phyloP scores from a whole-genome alignment of 148 eudicot genomes.

The Hydrangea macrophylla region DNA sequence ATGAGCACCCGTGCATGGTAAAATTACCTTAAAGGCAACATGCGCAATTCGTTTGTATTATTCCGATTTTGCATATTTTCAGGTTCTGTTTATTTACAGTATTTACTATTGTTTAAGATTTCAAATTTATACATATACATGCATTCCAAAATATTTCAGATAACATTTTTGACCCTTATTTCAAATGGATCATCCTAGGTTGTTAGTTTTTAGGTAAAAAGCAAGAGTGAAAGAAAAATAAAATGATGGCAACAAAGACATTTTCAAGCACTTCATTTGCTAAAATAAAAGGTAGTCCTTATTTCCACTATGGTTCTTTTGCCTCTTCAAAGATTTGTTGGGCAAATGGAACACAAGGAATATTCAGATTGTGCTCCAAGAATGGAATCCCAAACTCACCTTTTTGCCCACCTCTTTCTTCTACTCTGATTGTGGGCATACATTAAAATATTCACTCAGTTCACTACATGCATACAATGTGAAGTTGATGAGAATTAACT shows the following conservation, averaged over 20 bases:
- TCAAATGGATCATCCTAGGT: not conserved
- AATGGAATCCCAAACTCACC: slow-evolving; percentile 1
- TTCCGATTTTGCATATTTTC: too few relatives aligned
- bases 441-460: not conserved
- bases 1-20: too few relatives aligned
- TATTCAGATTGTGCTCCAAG: not conserved
- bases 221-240: too few relatives aligned
- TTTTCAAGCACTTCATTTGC: not conserved
- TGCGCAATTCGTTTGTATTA: too few relatives aligned
- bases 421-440: not conserved
- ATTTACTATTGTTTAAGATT: too few relatives aligned
- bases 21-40: too few relatives aligned
- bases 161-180: not conserved
- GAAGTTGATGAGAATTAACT: not conserved
- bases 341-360: slow-evolving; percentile 4
- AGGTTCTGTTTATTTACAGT: too few relatives aligned
- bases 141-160: too few relatives aligned
- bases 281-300: not conserved
- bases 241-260: not conserved
- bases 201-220: not conserved
- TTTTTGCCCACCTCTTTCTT: not conserved
- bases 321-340: not conserved
- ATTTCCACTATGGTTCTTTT: not conserved
- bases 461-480: not conserved
- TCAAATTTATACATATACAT: too few relatives aligned